These are phyloP conservation scores for Fraxinus greggii DNA, from an alignment of 305 asterid genomes.

Conservation along the genomic window DNA sequence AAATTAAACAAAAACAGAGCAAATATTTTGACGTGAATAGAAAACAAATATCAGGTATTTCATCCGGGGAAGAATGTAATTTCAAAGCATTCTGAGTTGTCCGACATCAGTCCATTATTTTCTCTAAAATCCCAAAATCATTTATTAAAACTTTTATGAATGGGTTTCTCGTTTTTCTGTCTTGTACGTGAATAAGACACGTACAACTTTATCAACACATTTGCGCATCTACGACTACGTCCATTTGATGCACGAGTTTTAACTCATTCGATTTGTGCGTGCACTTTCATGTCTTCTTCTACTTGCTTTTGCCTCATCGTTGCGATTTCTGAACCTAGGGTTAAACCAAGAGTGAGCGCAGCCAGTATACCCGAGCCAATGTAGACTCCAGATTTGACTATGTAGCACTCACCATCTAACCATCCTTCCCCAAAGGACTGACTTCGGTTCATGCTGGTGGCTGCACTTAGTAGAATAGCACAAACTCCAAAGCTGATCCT, in stretches of 20 bases:
- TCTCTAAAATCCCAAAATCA: neutral
- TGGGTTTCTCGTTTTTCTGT: neutral
- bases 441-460: slow-evolving; percentile 66
- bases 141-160: neutral
- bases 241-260: neutral
- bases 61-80: neutral
- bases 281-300: slow-evolving; percentile 40
- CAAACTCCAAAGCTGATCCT: slow-evolving; percentile 74
- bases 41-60: neutral
- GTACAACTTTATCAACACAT: neutral
- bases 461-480: slow-evolving; percentile 46
- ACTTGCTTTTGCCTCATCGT: slow-evolving; percentile 27
- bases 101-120: no score
- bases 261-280: slow-evolving; percentile 33
- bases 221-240: neutral
- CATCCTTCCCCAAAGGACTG: slow-evolving; percentile 78
- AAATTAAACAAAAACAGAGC: neutral
- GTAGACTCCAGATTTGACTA: slow-evolving; percentile 70
- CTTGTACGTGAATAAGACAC: neutral
- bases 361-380: slow-evolving; percentile 54
- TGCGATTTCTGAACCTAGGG: slow-evolving; percentile 39
- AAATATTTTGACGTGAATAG: no score
- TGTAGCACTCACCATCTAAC: slow-evolving; percentile 81
- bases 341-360: slow-evolving; percentile 44
- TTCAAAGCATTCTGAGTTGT: neutral